Evolutionary conservation across 2,329 filamentous ascomycete species (phyloP).

Genomic region (Fusarium sp.): DNA sequence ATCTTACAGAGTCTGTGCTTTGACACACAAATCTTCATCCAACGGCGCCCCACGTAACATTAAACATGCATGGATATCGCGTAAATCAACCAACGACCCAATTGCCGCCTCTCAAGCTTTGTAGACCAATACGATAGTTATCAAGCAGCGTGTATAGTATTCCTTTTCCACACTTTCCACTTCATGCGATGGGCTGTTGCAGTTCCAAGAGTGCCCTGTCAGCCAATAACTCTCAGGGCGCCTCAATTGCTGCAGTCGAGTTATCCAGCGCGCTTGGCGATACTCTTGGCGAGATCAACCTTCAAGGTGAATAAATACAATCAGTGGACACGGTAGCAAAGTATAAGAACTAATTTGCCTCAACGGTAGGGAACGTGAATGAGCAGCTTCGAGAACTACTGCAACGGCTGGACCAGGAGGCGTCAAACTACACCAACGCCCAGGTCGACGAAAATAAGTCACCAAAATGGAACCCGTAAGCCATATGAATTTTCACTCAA

Average conservation of each 20-base stretch:
- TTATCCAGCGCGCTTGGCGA: conserved; percentile 21
- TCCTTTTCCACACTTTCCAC: not conserved
- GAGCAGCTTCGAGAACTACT: conserved; percentile 32
- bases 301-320: conserved; percentile 11
- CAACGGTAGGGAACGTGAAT: conserved; percentile 19
- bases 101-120: not conserved
- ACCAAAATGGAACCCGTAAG: conserved; percentile 40
- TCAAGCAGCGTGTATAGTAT: no score
- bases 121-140: not conserved
- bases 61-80: not conserved
- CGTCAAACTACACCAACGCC: conserved; percentile 40
- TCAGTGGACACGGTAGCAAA: not conserved
- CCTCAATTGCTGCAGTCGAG: conserved; percentile 27
- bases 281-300: conserved; percentile 22
- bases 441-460: conserved; percentile 26
- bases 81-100: not conserved
- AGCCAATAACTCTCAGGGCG: conserved; percentile 17
- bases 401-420: conserved; percentile 40
- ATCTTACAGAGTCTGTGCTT: not conserved
- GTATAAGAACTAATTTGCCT: not conserved
- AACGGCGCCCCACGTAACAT: not conserved
- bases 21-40: not conserved
- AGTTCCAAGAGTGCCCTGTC: conserved; percentile 32
- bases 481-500: not conserved
- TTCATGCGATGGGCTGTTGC: conserved; percentile 24